phyloP scores from a whole-genome alignment of 768 basidiomycete genomes.

The Brasilioporus rufonigricans region DNA sequence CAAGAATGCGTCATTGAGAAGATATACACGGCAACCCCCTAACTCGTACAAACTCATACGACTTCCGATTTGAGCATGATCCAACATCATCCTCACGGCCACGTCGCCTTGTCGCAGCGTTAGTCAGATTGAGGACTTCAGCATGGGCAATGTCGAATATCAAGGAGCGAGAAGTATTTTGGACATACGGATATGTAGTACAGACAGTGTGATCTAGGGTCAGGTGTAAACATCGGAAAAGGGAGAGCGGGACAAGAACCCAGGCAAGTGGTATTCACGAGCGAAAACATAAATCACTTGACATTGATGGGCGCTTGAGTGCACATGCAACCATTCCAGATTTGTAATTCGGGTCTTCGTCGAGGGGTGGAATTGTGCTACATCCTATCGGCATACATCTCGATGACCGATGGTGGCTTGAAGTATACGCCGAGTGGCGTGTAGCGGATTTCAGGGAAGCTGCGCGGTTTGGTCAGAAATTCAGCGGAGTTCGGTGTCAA shows the following conservation, averaged over 20 bases:
- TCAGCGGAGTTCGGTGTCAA: background rate
- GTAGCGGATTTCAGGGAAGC: constrained; percentile 35
- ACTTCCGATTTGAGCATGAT: no score
- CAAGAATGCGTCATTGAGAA: no score
- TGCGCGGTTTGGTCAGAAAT: constrained; percentile 11
- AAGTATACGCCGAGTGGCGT: constrained; percentile 40
- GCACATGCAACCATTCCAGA: background rate
- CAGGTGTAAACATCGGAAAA: no score
- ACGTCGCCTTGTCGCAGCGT: no score
- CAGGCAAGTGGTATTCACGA: background rate
- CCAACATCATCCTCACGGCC: no score
- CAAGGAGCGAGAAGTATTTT: no score
- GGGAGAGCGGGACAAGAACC: background rate
- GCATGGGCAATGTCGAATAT: no score
- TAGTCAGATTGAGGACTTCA: no score
- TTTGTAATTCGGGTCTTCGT: background rate
- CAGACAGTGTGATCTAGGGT: no score
- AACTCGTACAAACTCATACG: no score
- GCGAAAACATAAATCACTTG: background rate
- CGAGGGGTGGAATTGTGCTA: background rate
- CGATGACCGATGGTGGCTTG: constrained; percentile 46
- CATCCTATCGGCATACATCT: constrained; percentile 33
- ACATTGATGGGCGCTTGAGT: background rate
- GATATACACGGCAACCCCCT: no score
- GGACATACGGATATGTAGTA: no score